phyloP scores from a whole-genome alignment of 257 asterid genomes.

The Galeopsis tetrahit region DNA sequence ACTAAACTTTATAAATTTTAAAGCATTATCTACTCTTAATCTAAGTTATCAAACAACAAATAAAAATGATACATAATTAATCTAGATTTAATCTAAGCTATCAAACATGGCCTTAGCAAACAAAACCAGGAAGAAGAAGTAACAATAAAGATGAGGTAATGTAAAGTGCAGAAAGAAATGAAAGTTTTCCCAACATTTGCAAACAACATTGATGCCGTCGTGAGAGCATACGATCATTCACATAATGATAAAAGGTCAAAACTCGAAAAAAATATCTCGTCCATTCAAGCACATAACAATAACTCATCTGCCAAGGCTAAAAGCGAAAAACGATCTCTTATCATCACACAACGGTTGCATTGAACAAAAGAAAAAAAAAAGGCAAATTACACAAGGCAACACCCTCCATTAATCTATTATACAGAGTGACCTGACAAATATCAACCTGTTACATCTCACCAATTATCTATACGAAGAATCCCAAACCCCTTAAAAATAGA shows the following conservation, averaged over 20 bases:
- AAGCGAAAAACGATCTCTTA: constrained; percentile 32
- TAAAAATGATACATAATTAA: too few relatives aligned
- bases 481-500: constrained; percentile 41
- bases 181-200: neutral
- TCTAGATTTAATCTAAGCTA: too few relatives aligned
- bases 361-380: constrained; percentile 33
- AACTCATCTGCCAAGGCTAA: constrained; percentile 20
- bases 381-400: constrained; percentile 49
- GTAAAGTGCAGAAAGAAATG: neutral
- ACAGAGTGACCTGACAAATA: constrained; percentile 44
- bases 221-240: too few relatives aligned
- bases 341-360: constrained; percentile 45
- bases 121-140: too few relatives aligned
- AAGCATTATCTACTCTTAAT: too few relatives aligned
- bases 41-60: too few relatives aligned
- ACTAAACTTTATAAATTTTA: too few relatives aligned
- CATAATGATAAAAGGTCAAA: neutral
- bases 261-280: neutral
- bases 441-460: constrained; percentile 45
- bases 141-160: neutral
- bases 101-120: too few relatives aligned
- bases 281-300: constrained; percentile 4
- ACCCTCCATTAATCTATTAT: constrained; percentile 51
- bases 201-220: too few relatives aligned
- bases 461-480: constrained; percentile 38